These are phyloP conservation scores for Porpolomopsis calyptriformis DNA, from an alignment of 768 basidiomycete species.

Conservation along the genomic window DNA sequence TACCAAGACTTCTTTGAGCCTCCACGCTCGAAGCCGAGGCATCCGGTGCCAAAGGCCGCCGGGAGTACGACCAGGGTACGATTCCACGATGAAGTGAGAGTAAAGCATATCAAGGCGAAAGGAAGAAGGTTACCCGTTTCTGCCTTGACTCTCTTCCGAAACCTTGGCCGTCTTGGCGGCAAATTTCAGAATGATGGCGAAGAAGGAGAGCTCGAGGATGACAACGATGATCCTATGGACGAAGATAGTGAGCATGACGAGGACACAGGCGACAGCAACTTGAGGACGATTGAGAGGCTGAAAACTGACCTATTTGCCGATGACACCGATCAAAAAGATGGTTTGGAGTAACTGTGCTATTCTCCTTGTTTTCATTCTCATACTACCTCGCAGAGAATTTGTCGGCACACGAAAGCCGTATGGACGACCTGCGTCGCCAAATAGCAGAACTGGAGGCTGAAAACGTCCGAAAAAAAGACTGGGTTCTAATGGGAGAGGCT, in stretches of 20 bases:
- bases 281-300: conserved; percentile 43
- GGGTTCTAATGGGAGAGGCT: conserved; percentile 90
- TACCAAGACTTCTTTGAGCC: conserved; percentile 79
- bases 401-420: conserved; percentile 73
- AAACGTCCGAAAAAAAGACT: conserved; percentile 83
- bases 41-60: conserved; percentile 15
- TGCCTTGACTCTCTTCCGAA: conserved; percentile 15
- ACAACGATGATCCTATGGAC: conserved; percentile 42
- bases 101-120: conserved; percentile 69
- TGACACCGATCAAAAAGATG: conserved; percentile 17
- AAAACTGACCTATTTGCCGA: conserved; percentile 53
- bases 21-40: conserved; percentile 33
- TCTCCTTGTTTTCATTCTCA: neutral
- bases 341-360: neutral
- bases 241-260: conserved; percentile 21
- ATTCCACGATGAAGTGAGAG: conserved; percentile 71
- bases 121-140: conserved; percentile 54
- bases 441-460: conserved; percentile 75
- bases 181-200: conserved; percentile 31
- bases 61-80: conserved; percentile 44
- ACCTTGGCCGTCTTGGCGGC: conserved; percentile 21
- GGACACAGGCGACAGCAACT: conserved; percentile 16
- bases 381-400: conserved; percentile 31
- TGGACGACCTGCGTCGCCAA: conserved; percentile 61
- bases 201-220: conserved; percentile 35